Evolutionary conservation across 2,329 filamentous ascomycete species (phyloP), one percentile per base, ranked within the genome.

Genomic region (Phialophora expanda): DNA sequence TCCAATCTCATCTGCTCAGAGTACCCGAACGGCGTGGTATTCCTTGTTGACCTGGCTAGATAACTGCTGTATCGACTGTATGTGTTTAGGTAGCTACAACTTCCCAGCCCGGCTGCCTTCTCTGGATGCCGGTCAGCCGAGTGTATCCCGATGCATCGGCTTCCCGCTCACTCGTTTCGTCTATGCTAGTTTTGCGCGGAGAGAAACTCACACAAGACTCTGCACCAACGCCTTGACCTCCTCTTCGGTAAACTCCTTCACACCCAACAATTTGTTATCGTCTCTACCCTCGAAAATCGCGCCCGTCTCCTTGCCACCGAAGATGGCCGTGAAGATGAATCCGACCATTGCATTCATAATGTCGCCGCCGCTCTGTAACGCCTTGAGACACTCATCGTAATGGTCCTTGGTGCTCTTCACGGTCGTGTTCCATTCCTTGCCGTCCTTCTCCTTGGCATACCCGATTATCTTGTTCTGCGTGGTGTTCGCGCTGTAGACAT

Each of bases 401-500:
- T 65, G 17, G 22, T 69, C 55, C n/a, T 62, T 61, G 12, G 66
- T 70, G 6, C 46, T 53, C 41, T 60, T 64, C 7, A 26, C 48
- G 5, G 66, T 61, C 34, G 65, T 61, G 14, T 61, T 55, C 68
- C 70, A 73, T 17, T 70, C 67, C 50, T 66, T 64, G 26, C 72
- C 72, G 53, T 72, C 69, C 32, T 66, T 66, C 46, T 78, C 78
- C 73, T 80, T 76, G 4, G 70, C 76, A 20, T 76, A 67, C 0
- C 66, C 73, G 3, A 79, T 66, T 1, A 83, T 57, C 46, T 78
- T 62, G 22, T 80, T 79, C 74, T 86, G 85, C 0, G 82, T 80
- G 14, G 80, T 74, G 4, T 77, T 74, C 4, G 78, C 73, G 26
- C 82, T 79, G 4, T 82, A 74, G 20, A 85, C 74, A 65, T 78